phyloP scores from a whole-genome alignment of 2,329 filamentous ascomycete species.

The Beauveria medogensis region DNA sequence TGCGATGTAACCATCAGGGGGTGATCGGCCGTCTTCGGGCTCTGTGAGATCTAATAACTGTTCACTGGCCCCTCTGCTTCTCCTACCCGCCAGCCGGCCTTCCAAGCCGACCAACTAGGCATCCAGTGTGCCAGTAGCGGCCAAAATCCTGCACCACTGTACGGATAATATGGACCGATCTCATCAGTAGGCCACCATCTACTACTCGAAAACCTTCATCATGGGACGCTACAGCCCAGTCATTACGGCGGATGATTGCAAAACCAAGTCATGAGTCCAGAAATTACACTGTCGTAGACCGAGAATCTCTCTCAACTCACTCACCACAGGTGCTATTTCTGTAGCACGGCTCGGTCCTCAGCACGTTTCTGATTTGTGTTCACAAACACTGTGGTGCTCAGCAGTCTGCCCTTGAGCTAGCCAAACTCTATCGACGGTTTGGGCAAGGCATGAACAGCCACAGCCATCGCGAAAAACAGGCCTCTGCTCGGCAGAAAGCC shows the following conservation, averaged over 20 bases:
- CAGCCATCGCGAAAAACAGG: neutral
- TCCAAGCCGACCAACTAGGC: neutral
- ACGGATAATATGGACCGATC: neutral
- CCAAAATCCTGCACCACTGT: neutral
- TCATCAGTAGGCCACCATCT: neutral
- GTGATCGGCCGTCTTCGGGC: constrained; percentile 8
- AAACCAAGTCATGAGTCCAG: neutral
- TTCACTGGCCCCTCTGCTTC: neutral
- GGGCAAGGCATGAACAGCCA: neutral
- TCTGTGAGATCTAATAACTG: constrained; percentile 7
- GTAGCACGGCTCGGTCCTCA: constrained; percentile 1
- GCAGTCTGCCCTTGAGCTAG: neutral
- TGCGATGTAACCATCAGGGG: constrained; percentile 21
- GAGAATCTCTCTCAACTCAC: neutral
- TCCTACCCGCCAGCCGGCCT: neutral
- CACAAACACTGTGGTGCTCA: neutral
- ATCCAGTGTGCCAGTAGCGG: neutral
- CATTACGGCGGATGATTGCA: neutral
- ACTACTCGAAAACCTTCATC: no score
- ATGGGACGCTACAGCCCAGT: neutral
- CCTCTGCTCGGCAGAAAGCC: neutral
- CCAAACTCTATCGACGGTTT: constrained; percentile 2
- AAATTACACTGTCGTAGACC: neutral
- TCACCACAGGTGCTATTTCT: neutral
- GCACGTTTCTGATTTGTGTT: neutral